Base-by-base conservation (phyloP, 768 basidiomycete genomes). In the Russula dissimulans region DNA sequence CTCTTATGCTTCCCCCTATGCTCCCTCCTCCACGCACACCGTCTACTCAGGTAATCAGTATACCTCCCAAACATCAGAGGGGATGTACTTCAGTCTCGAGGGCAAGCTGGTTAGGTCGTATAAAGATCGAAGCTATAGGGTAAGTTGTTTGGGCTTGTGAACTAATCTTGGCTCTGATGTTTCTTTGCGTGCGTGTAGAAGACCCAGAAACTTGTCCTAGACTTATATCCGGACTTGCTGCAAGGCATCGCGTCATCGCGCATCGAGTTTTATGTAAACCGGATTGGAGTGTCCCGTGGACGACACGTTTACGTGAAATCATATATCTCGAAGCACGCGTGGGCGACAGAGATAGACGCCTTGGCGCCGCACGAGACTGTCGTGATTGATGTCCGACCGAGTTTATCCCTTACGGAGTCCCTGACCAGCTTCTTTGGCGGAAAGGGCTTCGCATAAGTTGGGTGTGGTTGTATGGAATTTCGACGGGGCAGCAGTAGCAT, bases 191-290 rank as follows among this genome's bases (percentile, higher is more conserved):
- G 43, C 6, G 6, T 18, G 2, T 14, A 62, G 61, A 43, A 32
- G 1, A 56, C 61, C 7, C 61, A 62, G 32, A 57, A 46, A 31
- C 61, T 57, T 31, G 56, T 54, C 39, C 41, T 57, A 1, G 14
- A 52, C 39, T n/a, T 62, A 22, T 62, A 43, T 14, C 61, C 61
- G 9, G 61, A 62, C 17, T 0, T 38, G 41, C 39, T 62, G 32
- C 12, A 43, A 18, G 61, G 61, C 17, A 14, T 62, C 26, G 61
- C 61, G 3, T 47, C 61, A 1, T 62, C 61, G n/a, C 61, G 61
- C 46, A 54, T 62, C 45, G 56, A 62, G 45, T 62, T 62, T n/a
- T 62, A 48, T 18, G 61, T 62, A 4, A 41, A 48, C n/a, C 61
- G 61, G 31, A 31, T 45, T 4, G 61, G 61, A 17, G 48, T 42